These are phyloP conservation scores for Beauveria medogensis DNA, from an alignment of 2,329 filamentous ascomycete species.

Conservation along the genomic window DNA sequence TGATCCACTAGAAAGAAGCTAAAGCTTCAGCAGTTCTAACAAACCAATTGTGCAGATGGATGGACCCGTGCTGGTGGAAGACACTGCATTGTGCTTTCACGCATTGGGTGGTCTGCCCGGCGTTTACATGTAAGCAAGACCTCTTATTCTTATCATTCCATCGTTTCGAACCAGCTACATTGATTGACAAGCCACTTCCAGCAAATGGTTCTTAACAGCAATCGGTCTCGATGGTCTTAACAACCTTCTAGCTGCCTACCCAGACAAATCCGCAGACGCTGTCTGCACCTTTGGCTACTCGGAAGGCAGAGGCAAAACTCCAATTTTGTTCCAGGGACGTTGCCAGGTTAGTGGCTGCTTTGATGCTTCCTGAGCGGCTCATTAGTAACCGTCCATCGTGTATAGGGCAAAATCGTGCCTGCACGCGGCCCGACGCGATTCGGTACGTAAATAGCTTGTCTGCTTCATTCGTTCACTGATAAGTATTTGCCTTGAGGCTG, in stretches of 20 bases:
- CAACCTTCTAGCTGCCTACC: slow-evolving; percentile 79
- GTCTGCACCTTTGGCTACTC: slow-evolving; percentile 96
- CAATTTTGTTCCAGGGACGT: slow-evolving; percentile 83
- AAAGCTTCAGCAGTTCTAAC: not conserved
- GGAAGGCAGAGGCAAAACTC: slow-evolving; percentile 73
- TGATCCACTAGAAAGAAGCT: not conserved
- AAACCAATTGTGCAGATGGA: slow-evolving; percentile 47
- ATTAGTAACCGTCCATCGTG: not conserved
- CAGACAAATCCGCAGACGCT: slow-evolving; percentile 85
- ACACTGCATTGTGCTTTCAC: slow-evolving; percentile 89
- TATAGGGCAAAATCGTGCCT: slow-evolving; percentile 68
- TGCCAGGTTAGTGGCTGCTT: slow-evolving; percentile 55
- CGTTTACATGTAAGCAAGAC: slow-evolving; percentile 73
- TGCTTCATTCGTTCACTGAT: slow-evolving; percentile 4
- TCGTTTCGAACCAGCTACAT: not conserved
- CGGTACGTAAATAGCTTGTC: slow-evolving; percentile 49
- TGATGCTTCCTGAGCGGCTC: not conserved
- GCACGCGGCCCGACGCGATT: slow-evolving; percentile 74
- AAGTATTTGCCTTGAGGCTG: slow-evolving; percentile 52
- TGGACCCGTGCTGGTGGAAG: slow-evolving; percentile 88
- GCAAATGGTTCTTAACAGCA: slow-evolving; percentile 86
- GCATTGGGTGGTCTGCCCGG: slow-evolving; percentile 87
- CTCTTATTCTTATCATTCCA: not conserved
- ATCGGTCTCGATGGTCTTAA: slow-evolving; percentile 82
- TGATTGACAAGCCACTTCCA: slow-evolving; percentile 28